Evolutionary conservation across 75 land plant genomes (phyloP).

Genomic region (Azolla pinnata): DNA sequence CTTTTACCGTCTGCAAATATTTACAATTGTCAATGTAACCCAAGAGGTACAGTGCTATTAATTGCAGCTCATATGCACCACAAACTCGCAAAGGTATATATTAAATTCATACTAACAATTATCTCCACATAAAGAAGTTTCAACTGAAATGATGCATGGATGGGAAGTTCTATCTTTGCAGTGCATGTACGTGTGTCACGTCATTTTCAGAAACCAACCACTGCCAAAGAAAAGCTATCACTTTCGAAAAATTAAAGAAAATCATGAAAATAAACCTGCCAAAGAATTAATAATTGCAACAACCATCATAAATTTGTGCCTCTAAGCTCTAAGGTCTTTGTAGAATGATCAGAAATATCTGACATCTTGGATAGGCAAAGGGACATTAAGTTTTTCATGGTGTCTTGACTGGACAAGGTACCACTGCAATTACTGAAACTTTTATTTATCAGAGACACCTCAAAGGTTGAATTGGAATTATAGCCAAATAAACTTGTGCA

Average conservation of each 20-base stretch:
- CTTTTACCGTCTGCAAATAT: constrained; percentile 68
- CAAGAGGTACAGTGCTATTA: not conserved
- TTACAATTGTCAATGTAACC: not conserved
- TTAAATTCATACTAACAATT: not conserved
- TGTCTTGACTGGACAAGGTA: not conserved
- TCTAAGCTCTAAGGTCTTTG: not conserved
- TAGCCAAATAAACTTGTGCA: not conserved
- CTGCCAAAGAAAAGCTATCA: too few species aligned
- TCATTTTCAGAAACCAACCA: too few species aligned
- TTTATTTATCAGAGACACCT: too few species aligned
- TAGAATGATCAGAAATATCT: not conserved
- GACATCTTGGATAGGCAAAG: not conserved
- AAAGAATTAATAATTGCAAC: too few species aligned
- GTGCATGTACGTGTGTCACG: too few species aligned
- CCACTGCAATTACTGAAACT: too few species aligned
- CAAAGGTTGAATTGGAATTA: not conserved
- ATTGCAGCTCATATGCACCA: too few species aligned
- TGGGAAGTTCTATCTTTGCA: too few species aligned
- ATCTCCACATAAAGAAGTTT: not conserved
- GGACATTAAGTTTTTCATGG: not conserved
- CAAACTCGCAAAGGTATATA: too few species aligned
- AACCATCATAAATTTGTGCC: too few species aligned
- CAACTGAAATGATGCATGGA: not conserved
- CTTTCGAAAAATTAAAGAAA: too few species aligned
- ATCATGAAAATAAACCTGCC: too few species aligned